Base-by-base conservation (phyloP, 1,284 basidiomycete genomes). In the Sparassis latifolia region DNA sequence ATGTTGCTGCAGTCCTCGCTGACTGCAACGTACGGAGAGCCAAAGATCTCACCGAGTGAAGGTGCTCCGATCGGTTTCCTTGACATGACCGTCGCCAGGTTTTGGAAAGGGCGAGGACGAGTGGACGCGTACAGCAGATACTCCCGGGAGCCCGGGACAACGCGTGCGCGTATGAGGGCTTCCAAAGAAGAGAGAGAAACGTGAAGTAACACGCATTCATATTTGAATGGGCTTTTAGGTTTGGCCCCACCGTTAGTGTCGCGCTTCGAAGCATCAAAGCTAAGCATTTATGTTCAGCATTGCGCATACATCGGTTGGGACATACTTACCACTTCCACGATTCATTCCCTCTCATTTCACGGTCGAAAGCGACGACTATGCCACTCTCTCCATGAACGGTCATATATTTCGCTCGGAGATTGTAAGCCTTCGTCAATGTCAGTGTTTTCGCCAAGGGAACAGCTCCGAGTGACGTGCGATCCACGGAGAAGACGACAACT, bases 331-430 rank as follows among this genome's bases (percentile, higher is more conserved):
- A 20, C 20, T 20, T 20, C 20, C 20, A 20, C 20, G 20, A 20
- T 20, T 20, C 4, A 45, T 49, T 31, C 44, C 66, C 63, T 45
- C 61, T 57, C 62, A 66, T 10, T 70, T 70, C 42, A 71, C 68
- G 68, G 7, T 73, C 60, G 59, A 77, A 86, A 0, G 76, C 73
- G 20, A 88, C 74, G 62, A 79, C 75, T 49, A 88, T 79, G 3
- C 80, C 80, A 12, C 72, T 67, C 29, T 65, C 63, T 1, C 69
- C 70, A 12, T 72, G 58, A 52, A 74, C 65, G 10, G 67, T 70
- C 71, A 83, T 75, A 57, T 86, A 87, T 60, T 79, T 82, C 12
- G 82, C 84, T 53, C 78, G 73, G 2, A 88, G 55, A 40, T 76
- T 69, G 59, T 78, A 85, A 0, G 80, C 80, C 60, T 80, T 84